These are phyloP conservation scores for Alloteropsis angusta DNA, from an alignment of 202 grass and related monocot species.

Conservation along the genomic window DNA sequence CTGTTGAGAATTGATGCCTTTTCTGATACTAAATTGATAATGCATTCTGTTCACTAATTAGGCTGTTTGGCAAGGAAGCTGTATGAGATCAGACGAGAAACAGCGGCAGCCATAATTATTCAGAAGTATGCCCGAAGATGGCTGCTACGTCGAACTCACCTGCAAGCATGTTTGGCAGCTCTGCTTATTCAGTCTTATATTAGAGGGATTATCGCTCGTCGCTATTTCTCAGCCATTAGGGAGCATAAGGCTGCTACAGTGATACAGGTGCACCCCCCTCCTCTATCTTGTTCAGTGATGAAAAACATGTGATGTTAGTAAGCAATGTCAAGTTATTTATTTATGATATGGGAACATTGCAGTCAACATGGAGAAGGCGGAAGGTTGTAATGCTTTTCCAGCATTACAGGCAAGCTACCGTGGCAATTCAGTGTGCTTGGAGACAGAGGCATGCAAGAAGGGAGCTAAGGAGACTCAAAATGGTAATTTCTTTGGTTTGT, in stretches of 20 bases:
- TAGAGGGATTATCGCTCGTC: conserved; percentile 48
- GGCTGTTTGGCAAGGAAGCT: conserved; percentile 70
- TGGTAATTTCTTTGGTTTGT: conserved; percentile 31
- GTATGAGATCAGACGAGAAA: conserved; percentile 51
- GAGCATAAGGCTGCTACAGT: conserved; percentile 59
- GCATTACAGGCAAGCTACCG: conserved; percentile 36
- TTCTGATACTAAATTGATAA: conserved; percentile 7
- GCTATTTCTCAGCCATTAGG: conserved; percentile 53
- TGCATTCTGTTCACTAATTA: conserved; percentile 32
- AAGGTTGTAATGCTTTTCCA: conserved; percentile 51
- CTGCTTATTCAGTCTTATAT: conserved; percentile 69
- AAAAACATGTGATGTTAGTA: neutral
- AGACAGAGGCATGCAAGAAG: conserved; percentile 75
- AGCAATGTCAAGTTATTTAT: neutral
- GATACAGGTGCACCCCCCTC: conserved; percentile 55
- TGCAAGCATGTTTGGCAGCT: conserved; percentile 45
- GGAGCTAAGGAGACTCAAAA: conserved; percentile 71
- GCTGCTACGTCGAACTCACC: conserved; percentile 37
- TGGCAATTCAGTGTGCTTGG: conserved; percentile 86
- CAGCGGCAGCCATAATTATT: conserved; percentile 55
- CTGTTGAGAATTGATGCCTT: neutral
- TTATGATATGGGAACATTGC: neutral
- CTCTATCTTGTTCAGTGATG: neutral
- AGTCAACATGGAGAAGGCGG: conserved; percentile 78
- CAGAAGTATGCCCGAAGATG: conserved; percentile 70